Percentiles rank a stretch among this genome's conserved stretches.
phyloP scores from a whole-genome alignment of 305 asterid species.

The Fraxinus greggii region DNA sequence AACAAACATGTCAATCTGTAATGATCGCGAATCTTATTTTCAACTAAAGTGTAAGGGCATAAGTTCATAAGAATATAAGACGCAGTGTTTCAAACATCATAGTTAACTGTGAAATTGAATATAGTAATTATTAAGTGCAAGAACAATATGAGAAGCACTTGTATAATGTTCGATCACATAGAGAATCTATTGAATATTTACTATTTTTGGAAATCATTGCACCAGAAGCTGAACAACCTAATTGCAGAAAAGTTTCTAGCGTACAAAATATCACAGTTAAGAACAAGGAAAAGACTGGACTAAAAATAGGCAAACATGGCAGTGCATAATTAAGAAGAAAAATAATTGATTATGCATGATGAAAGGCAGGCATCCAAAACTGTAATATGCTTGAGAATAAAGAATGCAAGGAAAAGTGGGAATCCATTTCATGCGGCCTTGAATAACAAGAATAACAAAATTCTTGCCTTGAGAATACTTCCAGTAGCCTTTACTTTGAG shows the following conservation, averaged over 20 bases:
- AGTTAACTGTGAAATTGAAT: background rate
- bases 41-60: background rate
- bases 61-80: background rate
- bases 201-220: background rate
- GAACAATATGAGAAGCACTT: background rate
- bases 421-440: slow-evolving; percentile 66
- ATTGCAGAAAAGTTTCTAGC: background rate
- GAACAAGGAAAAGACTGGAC: background rate
- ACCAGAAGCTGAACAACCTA: background rate
- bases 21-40: background rate
- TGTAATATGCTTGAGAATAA: slow-evolving; percentile 30
- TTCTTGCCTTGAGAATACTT: slow-evolving; percentile 49
- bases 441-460: slow-evolving; percentile 35
- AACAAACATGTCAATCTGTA: background rate
- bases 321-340: background rate
- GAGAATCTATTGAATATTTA: background rate
- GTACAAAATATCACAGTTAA: background rate
- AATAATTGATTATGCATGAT: slow-evolving; percentile 34
- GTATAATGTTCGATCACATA: background rate
- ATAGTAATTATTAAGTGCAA: background rate
- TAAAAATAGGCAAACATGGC: background rate
- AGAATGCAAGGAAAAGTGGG: slow-evolving; percentile 34
- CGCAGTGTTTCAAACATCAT: background rate
- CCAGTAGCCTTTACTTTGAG: slow-evolving; percentile 37
- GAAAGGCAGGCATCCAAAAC: slow-evolving; percentile 31